Conservation (phyloP, 495 filamentous ascomycete genomes). For the Trypethelium eluteriae region DNA sequence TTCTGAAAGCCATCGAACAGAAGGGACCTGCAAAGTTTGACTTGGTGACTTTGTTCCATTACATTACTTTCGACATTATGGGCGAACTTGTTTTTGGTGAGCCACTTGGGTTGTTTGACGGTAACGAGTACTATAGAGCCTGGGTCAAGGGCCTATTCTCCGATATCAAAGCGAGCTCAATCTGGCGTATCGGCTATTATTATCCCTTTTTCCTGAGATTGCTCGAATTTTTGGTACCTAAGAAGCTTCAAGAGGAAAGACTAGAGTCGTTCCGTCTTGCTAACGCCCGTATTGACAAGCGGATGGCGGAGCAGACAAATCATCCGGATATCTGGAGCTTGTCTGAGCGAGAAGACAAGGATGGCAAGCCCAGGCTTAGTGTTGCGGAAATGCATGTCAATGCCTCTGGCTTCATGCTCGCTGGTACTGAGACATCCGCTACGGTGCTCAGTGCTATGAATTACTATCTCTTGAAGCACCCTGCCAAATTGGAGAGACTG, state of each 20-base stretch:
- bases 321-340: constrained; percentile 20
- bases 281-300: constrained; percentile 14
- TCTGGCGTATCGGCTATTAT: constrained; percentile 10
- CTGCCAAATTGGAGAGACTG: constrained; percentile 14
- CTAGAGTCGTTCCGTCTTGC: constrained; percentile 5
- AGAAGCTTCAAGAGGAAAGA: constrained; percentile 19
- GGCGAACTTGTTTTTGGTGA: constrained; percentile 21
- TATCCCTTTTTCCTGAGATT: constrained; percentile 11
- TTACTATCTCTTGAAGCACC: constrained; percentile 21
- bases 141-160: constrained; percentile 10
- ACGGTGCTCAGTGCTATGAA: constrained; percentile 22
- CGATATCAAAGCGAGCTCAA: background rate
- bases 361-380: constrained; percentile 12
- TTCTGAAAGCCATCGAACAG: constrained; percentile 5
- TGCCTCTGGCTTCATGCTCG: constrained; percentile 20
- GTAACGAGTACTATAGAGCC: constrained; percentile 14
- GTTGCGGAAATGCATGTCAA: constrained; percentile 19
- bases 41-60: constrained; percentile 20
- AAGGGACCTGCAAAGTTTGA: constrained; percentile 20
- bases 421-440: constrained; percentile 27
- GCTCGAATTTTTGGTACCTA: constrained; percentile 12
- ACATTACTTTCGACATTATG: constrained; percentile 20
- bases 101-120: constrained; percentile 16
- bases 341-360: constrained; percentile 11
- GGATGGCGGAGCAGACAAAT: constrained; percentile 13